These are phyloP conservation scores for Calvatia gigantea DNA, from an alignment of 768 basidiomycete species.

Conservation along the genomic window DNA sequence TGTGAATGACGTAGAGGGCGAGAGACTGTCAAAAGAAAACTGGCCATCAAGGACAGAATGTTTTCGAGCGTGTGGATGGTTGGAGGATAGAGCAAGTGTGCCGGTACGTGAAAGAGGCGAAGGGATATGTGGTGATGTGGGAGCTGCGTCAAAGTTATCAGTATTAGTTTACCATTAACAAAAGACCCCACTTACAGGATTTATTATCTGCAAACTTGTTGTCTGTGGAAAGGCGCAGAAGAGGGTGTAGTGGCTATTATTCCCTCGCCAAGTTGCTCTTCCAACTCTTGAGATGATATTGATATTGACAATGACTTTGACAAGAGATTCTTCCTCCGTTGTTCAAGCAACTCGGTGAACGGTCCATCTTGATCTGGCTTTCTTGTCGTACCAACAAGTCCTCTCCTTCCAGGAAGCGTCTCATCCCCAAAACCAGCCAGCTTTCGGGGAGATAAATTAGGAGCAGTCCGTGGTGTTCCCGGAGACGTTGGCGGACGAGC, in stretches of 20 bases:
- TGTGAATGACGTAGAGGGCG: slow-evolving; percentile 25
- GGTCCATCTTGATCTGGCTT: slow-evolving; percentile 23
- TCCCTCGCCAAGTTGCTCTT: slow-evolving; percentile 29
- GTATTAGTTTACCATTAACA: slow-evolving; percentile 8
- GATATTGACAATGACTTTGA: slow-evolving; percentile 68
- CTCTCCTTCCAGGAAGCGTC: slow-evolving; percentile 30
- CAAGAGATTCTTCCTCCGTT: slow-evolving; percentile 48
- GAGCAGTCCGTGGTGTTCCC: slow-evolving; percentile 45
- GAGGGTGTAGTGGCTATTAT: slow-evolving; percentile 18
- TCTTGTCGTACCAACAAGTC: slow-evolving; percentile 51
- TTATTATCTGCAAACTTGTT: slow-evolving; percentile 20
- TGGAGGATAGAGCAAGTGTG: slow-evolving; percentile 47
- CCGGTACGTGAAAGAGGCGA: slow-evolving; percentile 50
- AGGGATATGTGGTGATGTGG: slow-evolving; percentile 32
- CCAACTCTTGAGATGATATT: slow-evolving; percentile 49
- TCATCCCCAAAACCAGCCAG: slow-evolving; percentile 10
- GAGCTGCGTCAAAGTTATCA: slow-evolving; percentile 18
- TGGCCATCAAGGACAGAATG: slow-evolving; percentile 60
- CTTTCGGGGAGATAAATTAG: slow-evolving; percentile 18
- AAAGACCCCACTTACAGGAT: slow-evolving; percentile 16
- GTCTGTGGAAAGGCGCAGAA: slow-evolving; percentile 28
- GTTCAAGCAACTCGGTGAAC: slow-evolving; percentile 48
- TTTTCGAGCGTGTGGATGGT: slow-evolving; percentile 79
- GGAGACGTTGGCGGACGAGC: slow-evolving; percentile 83
- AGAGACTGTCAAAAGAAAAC: slow-evolving; percentile 29